These are phyloP conservation scores for Irpex lacteus DNA, from an alignment of 1,284 basidiomycete genomes.

Conservation along the genomic window DNA sequence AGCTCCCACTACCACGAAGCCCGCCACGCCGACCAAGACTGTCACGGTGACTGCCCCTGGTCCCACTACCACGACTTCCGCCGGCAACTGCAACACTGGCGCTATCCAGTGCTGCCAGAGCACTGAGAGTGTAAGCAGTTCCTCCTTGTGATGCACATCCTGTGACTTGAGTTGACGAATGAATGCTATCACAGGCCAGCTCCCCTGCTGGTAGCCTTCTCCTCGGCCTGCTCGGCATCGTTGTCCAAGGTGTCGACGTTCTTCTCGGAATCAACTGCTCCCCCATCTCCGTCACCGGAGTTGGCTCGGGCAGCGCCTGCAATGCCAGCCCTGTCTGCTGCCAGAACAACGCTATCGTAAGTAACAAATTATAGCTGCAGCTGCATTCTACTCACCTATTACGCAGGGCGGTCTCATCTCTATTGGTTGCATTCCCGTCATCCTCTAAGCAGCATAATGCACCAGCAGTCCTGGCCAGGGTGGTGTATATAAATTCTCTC, in stretches of 20 bases:
- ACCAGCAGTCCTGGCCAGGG: neutral
- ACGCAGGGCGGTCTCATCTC: constrained; percentile 16
- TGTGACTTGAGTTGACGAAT: neutral
- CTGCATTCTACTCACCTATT: neutral
- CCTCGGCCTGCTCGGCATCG: constrained; percentile 19
- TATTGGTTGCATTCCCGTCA: constrained; percentile 15
- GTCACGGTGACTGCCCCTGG: constrained; percentile 17
- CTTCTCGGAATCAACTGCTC: constrained; percentile 20
- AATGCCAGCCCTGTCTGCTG: constrained; percentile 36
- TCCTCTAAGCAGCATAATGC: neutral
- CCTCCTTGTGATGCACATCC: neutral
- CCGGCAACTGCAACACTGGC: constrained; percentile 24
- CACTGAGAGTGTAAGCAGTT: constrained; percentile 17
- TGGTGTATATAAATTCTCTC: neutral
- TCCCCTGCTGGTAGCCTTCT: constrained; percentile 17
- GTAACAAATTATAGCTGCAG: constrained; percentile 14
- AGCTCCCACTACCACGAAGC: constrained; percentile 8
- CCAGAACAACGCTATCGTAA: constrained; percentile 36
- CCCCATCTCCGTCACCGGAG: constrained; percentile 23
- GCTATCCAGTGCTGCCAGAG: constrained; percentile 30
- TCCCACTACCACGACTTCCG: constrained; percentile 12
- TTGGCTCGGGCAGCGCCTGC: constrained; percentile 22
- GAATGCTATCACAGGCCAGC: constrained; percentile 11
- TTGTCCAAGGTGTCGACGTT: constrained; percentile 15
- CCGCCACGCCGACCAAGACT: constrained; percentile 14